Evolutionary conservation across 352 stramenopile genomes (phyloP), one percentile per base, ranked within the genome.

Genomic region (Phytophthora cactorum): DNA sequence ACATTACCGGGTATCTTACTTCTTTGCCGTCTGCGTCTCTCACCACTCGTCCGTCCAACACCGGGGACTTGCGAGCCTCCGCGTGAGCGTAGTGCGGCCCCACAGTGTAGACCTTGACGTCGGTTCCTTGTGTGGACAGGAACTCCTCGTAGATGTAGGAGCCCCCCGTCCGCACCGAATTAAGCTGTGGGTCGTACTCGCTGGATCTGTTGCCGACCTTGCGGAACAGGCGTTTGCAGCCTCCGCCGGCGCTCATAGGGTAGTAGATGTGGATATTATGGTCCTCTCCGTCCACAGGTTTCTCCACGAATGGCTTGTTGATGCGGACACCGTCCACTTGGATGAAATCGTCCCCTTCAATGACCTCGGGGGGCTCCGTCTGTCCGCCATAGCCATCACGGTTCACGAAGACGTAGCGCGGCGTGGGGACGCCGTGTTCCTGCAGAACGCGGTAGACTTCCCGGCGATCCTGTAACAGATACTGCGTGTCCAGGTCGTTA

Each of bases 231-330:
- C 98, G 93, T 75, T 99, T 99, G 75, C 96, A 98, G 31, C 98
- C 98, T 32, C 98, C 98, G n/a, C 98, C 98, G 17, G 97, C 97
- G 53, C 86, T 98, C 68, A 97, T 98, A 1, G 98, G 98, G 78
- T 99, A 99, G 78, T 99, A 99, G 58, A 99, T 99, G 75, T 98
- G 82, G 69, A 99, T 98, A 75, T 99, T 99, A 80, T 99, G 98
- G 82, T 99, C 96, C 66, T 99, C 98, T 25, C 96, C 97, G 75
- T 99, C 92, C 22, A 99, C 97, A 1, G 98, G 98, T 70, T 99
- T 99, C 78, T 99, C 98, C 5, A 99, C 98, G 69, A 99, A 99
- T 8, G 98, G 98, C 78, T 99, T 99, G 70, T 97, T 75, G 47
- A 99, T 98, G 51, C 87, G 88, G 38, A 99, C 85, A 49, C 97